These are phyloP conservation scores for Talaromyces ruber DNA, from an alignment of 495 filamentous ascomycete species.

Conservation along the genomic window DNA sequence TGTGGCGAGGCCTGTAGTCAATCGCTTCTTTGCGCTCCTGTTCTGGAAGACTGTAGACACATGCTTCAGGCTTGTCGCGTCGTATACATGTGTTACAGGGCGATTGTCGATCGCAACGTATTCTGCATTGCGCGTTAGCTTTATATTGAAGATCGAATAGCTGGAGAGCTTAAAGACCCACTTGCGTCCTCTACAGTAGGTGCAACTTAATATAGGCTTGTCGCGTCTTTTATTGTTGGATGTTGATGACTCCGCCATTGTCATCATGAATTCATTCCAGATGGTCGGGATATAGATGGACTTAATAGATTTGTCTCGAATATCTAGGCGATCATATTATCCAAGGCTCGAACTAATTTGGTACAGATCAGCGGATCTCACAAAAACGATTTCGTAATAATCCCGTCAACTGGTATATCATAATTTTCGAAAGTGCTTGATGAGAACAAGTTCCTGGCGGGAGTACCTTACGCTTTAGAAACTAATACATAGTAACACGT, in stretches of 20 bases:
- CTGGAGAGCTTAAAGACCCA: not conserved
- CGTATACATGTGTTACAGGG: constrained; percentile 1
- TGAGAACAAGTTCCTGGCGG: not conserved
- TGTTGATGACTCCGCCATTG: not conserved
- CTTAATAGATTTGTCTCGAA: too few relatives aligned
- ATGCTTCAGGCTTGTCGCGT: constrained; percentile 1
- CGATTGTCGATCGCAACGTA: constrained; percentile 3
- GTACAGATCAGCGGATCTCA: too few relatives aligned
- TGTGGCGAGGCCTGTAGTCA: constrained; percentile 2
- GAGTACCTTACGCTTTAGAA: not conserved
- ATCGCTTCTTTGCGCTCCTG: constrained; percentile 2
- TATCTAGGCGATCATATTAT: too few relatives aligned
- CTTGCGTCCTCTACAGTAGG: constrained; percentile 5
- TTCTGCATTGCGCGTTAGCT: not conserved
- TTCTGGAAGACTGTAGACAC: constrained; percentile 1
- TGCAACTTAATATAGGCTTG: constrained; percentile 3
- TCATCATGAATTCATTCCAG: too few relatives aligned
- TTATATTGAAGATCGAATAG: not conserved
- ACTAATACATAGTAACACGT: too few relatives aligned
- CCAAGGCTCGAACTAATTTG: too few relatives aligned
- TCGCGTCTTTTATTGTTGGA: not conserved
- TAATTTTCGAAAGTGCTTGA: not conserved
- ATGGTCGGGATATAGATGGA: too few relatives aligned
- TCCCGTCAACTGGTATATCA: too few relatives aligned
- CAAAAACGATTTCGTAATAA: too few relatives aligned